A percentile compares a stretch with the other conserved stretches of the same genome.
phyloP scores from a whole-genome alignment of 106 monocot genomes.

The Dioscorea zingiberensis region DNA sequence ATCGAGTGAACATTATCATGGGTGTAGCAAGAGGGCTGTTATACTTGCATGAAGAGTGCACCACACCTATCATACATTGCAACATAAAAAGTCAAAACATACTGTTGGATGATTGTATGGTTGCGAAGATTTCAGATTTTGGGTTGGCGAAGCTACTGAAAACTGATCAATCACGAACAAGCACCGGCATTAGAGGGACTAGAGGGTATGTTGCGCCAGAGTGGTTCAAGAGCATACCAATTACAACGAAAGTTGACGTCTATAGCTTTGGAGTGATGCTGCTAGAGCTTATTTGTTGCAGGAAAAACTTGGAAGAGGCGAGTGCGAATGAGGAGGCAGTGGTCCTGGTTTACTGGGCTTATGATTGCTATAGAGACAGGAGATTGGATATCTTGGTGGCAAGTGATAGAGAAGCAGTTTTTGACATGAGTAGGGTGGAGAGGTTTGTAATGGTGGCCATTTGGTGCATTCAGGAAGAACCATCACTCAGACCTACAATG shows the following conservation, averaged over 20 bases:
- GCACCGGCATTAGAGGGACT: slow-evolving; percentile 22
- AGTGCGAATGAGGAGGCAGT: slow-evolving; percentile 12
- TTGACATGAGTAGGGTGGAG: slow-evolving; percentile 1
- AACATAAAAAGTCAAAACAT: slow-evolving; percentile 28
- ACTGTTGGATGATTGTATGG: slow-evolving; percentile 19
- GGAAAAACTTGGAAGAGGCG: slow-evolving; percentile 24
- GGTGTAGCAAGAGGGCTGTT: not conserved
- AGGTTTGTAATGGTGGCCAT: slow-evolving; percentile 4
- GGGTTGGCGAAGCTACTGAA: slow-evolving; percentile 16
- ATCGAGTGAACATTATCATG: not conserved
- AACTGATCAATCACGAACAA: slow-evolving; percentile 25
- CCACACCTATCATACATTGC: slow-evolving; percentile 21
- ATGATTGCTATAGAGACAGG: slow-evolving; percentile 10
- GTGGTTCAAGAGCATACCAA: slow-evolving; percentile 37
- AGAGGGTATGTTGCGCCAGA: slow-evolving; percentile 45
- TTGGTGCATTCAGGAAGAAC: slow-evolving; percentile 16
- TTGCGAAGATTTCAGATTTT: slow-evolving; percentile 26
- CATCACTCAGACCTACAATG: slow-evolving; percentile 12
- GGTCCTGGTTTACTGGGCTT: slow-evolving; percentile 24
- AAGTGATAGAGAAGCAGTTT: not conserved
- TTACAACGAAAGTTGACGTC: slow-evolving; percentile 51
- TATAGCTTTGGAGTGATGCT: slow-evolving; percentile 54
- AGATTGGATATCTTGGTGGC: not conserved
- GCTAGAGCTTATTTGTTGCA: slow-evolving; percentile 34
- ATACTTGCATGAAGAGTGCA: slow-evolving; percentile 20